Percentiles rank a stretch among this genome's conserved stretches.
Evolutionary conservation across 768 basidiomycete species (phyloP).

Genomic region (Pleurotus sapidus): DNA sequence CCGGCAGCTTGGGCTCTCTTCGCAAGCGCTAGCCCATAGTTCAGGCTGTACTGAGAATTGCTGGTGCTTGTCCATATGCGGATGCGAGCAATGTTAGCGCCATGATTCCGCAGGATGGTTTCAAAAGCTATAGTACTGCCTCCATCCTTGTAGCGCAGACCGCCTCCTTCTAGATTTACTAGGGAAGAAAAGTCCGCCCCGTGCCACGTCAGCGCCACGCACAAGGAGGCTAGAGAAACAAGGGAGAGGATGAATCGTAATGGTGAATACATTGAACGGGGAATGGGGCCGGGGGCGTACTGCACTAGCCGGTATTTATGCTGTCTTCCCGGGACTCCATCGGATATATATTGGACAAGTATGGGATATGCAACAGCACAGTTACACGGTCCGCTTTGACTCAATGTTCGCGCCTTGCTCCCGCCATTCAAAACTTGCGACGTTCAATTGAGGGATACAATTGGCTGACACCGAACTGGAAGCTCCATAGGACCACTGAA

Average conservation of each 20-base stretch:
- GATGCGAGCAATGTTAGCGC: constrained; percentile 56
- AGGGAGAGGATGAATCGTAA: constrained; percentile 10
- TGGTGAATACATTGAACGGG: not conserved
- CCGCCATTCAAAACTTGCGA: too few relatives aligned
- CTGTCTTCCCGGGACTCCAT: constrained; percentile 14
- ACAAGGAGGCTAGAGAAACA: constrained; percentile 18
- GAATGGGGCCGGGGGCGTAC: constrained; percentile 10
- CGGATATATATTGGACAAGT: not conserved
- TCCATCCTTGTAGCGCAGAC: constrained; percentile 20
- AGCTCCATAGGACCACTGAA: too few relatives aligned
- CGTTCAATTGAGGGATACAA: too few relatives aligned
- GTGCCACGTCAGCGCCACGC: constrained; percentile 40
- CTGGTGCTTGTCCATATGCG: constrained; percentile 63
- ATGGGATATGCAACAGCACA: too few relatives aligned
- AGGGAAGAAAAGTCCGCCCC: constrained; percentile 60
- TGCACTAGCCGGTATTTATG: not conserved
- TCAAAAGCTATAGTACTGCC: constrained; percentile 34
- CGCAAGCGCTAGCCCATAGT: constrained; percentile 49
- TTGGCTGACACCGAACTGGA: too few relatives aligned
- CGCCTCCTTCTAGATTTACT: constrained; percentile 49
- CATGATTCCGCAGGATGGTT: constrained; percentile 49
- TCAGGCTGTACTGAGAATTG: constrained; percentile 44
- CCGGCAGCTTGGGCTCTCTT: constrained; percentile 56
- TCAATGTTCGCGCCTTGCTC: too few relatives aligned
- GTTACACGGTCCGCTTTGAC: too few relatives aligned